phyloP scores from a whole-genome alignment of 257 asterid species.

The Anisodus acutangulus region DNA sequence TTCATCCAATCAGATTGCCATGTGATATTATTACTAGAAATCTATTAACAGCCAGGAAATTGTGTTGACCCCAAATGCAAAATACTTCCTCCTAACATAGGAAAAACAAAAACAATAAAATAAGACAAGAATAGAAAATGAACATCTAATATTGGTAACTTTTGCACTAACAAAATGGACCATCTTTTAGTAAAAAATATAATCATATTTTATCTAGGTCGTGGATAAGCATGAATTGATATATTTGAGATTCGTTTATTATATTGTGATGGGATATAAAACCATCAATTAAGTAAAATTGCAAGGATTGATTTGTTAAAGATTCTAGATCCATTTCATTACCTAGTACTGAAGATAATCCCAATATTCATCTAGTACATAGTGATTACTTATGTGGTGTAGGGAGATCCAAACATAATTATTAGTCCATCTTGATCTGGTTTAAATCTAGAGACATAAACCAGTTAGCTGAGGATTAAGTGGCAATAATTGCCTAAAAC shows the following conservation, averaged over 20 bases:
- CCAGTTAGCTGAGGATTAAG: not conserved
- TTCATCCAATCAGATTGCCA: not conserved
- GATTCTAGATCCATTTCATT: not conserved
- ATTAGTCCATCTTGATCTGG: not conserved
- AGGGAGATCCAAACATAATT: slow-evolving; percentile 4
- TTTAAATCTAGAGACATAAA: not conserved
- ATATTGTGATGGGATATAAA: not conserved
- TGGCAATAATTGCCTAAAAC: not conserved
- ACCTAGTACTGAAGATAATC: not conserved
- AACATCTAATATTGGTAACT: not conserved
- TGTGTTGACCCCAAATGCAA: not conserved
- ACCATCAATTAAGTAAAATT: not conserved
- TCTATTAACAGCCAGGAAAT: not conserved
- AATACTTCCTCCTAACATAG: not conserved
- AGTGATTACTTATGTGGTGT: slow-evolving; percentile 11
- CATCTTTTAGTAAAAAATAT: not conserved
- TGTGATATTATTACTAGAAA: too few relatives aligned
- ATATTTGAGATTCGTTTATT: not conserved
- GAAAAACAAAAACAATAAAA: not conserved
- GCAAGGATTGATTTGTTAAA: not conserved
- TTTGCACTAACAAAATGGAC: slow-evolving; percentile 10
- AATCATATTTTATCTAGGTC: not conserved
- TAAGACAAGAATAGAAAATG: not conserved
- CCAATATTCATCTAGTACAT: not conserved
- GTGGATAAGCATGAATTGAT: not conserved